phyloP scores from a whole-genome alignment of 306 rosid genomes.

The Aeschynomene evenia region DNA sequence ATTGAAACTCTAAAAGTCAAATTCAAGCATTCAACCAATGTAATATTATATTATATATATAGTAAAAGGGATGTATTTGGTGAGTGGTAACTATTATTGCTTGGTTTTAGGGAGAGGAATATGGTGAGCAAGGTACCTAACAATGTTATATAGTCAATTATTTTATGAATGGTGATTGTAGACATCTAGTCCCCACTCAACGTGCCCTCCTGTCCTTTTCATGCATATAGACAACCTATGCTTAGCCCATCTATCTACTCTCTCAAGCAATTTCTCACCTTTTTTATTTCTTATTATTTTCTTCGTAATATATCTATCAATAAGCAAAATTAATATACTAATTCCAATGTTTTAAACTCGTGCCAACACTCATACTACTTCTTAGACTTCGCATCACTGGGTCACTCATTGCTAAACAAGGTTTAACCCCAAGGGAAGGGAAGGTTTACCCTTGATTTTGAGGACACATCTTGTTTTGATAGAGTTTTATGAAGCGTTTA shows the following conservation, averaged over 20 bases:
- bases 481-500: too few species aligned
- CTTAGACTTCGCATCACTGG: too few species aligned
- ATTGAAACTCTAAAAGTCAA: too few species aligned
- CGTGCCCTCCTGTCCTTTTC: constrained; percentile 14
- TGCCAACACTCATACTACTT: too few species aligned
- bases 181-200: constrained; percentile 22
- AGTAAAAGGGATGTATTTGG: background rate
- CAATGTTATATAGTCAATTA: background rate
- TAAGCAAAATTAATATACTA: background rate
- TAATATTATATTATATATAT: too few species aligned
- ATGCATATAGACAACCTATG: background rate
- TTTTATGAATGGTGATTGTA: background rate
- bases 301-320: background rate
- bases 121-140: background rate
- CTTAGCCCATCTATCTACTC: background rate
- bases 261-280: background rate
- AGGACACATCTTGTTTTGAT: too few species aligned
- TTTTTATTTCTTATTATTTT: background rate
- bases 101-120: background rate
- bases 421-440: too few species aligned
- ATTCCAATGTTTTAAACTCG: background rate
- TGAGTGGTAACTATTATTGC: background rate
- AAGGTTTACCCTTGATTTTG: too few species aligned
- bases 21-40: too few species aligned
- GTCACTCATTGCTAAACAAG: too few species aligned